Base-by-base conservation (phyloP, 257 asterid genomes). In the Solanum tarapatanum region DNA sequence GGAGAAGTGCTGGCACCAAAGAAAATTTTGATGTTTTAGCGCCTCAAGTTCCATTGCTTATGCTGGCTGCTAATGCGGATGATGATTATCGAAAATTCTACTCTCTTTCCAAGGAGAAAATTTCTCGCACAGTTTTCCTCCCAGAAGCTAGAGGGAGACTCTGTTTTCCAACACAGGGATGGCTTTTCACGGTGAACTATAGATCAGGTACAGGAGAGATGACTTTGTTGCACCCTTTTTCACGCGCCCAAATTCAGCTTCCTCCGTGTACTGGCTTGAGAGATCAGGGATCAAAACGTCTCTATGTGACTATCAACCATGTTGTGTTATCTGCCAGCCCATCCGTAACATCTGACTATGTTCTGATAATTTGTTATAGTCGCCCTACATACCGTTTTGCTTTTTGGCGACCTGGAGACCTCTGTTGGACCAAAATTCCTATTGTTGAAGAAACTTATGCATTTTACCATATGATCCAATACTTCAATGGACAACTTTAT, bases 121-220 rank as follows among this genome's bases (percentile, higher is more conserved):
- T 55, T 17, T 17, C n/a, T 17, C 64, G 64, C 26, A 35, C 28
- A 55, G 23, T 55, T 17, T 55, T 55, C n/a, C 64, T 55, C n/a
- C 64, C 64, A 2, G 64, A 55, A 55, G 64, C 64, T 55, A 55
- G 64, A 55, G 64, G n/a, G 9, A 17, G 10, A 55, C n/a, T 55
- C 10, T 55, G 64, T 55, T 55, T 55, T 17, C n/a, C 64, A 55
- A 55, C 64, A 17, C 64, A 55, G 64, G 64, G 64, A 55, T 55
- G 64, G 64, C 64, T 55, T 55, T 55, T 55, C 64, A 55, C 64
- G 64, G 64, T 55, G 10, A 55, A 55, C 64, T 55, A 55, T 55
- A 55, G 0, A 55, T 0, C n/a, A 51, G 0, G 3, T 17, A 55
- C 64, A 6, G n/a, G 24, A 55, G 64, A 55, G n/a, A 55, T 55